Evolutionary conservation across 805 yeast species (phyloP), one percentile per base, ranked within the genome.

Genomic region (Starmerella davenportii): DNA sequence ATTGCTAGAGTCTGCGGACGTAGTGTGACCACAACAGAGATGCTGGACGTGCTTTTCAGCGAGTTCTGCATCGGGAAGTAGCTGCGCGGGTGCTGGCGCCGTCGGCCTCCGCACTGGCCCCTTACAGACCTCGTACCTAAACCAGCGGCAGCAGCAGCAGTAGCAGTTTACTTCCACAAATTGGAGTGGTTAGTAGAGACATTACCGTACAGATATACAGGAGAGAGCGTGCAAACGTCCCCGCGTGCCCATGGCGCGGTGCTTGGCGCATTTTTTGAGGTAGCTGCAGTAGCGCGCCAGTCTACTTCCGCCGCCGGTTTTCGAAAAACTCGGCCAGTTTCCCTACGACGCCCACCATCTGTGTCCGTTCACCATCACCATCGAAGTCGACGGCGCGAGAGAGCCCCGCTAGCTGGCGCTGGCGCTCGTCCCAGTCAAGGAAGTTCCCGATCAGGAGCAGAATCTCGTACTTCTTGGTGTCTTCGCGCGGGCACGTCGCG

Each of bases 11-110:
- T 90, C 20, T 85, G 95, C 0, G 98, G 96, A 1, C 79, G 79
- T 30, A 70, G 81, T 0, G 72, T 87, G 13, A 93, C 93, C 0
- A 67, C 85, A 0, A 95, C 90, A 49, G 96, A 90, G 52, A 74
- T 90, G 1, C 61, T 90, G 4, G 95, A 90, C 1, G 87, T 80
- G 1, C 90, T 90, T 0, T 90, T 90, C 53, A 75, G 93, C 2
- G 78, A 74, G 44, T 90, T 90, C 55, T 90, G 98, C 57, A 82
- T 90, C 18, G 98, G 98, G 0, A 87, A 87, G 56, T 87, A 60
- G 47, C 11, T n/a, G n/a, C n/a, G n/a, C n/a, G n/a, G n/a, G n/a
- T n/a, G n/a, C n/a, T n/a, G n/a, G n/a, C n/a, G n/a, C n/a, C n/a
- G n/a, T n/a, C n/a, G n/a, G n/a, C n/a, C n/a, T n/a, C n/a, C n/a